phyloP scores from a whole-genome alignment of 225 moss, liverwort and hornwort species.

The Neckera pumila region DNA sequence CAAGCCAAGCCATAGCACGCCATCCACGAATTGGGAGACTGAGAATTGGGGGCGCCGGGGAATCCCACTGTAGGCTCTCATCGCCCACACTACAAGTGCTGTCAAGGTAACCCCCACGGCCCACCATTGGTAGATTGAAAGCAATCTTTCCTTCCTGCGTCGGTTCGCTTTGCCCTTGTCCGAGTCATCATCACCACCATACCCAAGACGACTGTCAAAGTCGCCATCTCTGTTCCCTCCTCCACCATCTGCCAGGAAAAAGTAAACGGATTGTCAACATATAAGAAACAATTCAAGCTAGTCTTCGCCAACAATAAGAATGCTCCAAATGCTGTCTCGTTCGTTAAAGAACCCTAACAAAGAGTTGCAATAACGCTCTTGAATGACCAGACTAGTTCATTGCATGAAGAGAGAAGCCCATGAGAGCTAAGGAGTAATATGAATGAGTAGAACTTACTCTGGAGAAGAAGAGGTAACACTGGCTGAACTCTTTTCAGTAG shows the following conservation, averaged over 20 bases:
- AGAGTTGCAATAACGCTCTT: neutral
- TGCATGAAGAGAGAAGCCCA: neutral
- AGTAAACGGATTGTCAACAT: neutral
- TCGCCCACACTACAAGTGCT: slow-evolving; percentile 6
- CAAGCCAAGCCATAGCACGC: slow-evolving; percentile 27
- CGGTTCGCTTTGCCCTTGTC: neutral
- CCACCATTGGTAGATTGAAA: slow-evolving; percentile 16
- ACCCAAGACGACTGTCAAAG: neutral
- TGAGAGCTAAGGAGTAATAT: neutral
- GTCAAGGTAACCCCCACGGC: neutral
- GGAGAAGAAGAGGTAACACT: neutral
- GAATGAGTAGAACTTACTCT: slow-evolving; percentile 1
- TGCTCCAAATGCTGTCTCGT: neutral
- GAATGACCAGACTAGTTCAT: neutral
- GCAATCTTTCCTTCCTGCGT: neutral
- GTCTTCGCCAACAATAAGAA: neutral
- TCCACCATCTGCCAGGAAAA: slow-evolving; percentile 15
- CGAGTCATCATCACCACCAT: slow-evolving; percentile 27
- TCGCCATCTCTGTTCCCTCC: slow-evolving; percentile 17
- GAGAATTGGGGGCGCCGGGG: neutral
- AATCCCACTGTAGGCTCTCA: slow-evolving; percentile 10
- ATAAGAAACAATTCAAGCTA: neutral
- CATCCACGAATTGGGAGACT: slow-evolving; percentile 27
- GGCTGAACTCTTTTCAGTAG: slow-evolving; percentile 1
- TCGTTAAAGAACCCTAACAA: neutral